phyloP scores from a whole-genome alignment of 2,329 filamentous ascomycete species.

The Verticillium alfalfae region DNA sequence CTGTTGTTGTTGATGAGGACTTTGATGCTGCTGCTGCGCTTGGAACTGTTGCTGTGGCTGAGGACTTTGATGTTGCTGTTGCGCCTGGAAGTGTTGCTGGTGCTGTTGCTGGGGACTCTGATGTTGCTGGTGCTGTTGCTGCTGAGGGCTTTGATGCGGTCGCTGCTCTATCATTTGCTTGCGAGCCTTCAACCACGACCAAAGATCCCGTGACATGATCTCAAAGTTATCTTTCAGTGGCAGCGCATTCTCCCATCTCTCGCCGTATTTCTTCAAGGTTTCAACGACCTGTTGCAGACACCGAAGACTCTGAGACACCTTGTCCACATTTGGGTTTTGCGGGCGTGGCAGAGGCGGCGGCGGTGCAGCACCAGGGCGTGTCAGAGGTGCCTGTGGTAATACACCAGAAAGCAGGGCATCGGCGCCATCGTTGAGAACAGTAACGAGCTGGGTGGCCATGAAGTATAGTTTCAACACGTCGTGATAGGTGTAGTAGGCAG shows the following conservation, averaged over 20 bases:
- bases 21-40: not conserved
- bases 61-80: not conserved
- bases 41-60: slow-evolving; percentile 16
- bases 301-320: slow-evolving; percentile 48
- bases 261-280: slow-evolving; percentile 50
- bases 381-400: slow-evolving; percentile 35
- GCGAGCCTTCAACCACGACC: slow-evolving; percentile 35
- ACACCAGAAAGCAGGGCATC: slow-evolving; percentile 40
- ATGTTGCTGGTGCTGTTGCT: not conserved
- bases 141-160: not conserved
- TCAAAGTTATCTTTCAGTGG: slow-evolving; percentile 51
- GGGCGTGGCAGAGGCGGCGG: slow-evolving; percentile 49
- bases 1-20: slow-evolving; percentile 17
- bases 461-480: slow-evolving; percentile 83
- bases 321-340: slow-evolving; percentile 36
- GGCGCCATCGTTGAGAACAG: slow-evolving; percentile 45
- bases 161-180: slow-evolving; percentile 23
- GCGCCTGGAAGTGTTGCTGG: slow-evolving; percentile 13
- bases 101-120: slow-evolving; percentile 16
- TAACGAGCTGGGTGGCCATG: slow-evolving; percentile 58
- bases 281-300: slow-evolving; percentile 49
- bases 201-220: slow-evolving; percentile 36
- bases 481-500: slow-evolving; percentile 75
- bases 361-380: slow-evolving; percentile 38
- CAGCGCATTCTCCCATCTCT: slow-evolving; percentile 53